Conservation (phyloP, 257 asterid species). For the Nicotiana undulata region DNA sequence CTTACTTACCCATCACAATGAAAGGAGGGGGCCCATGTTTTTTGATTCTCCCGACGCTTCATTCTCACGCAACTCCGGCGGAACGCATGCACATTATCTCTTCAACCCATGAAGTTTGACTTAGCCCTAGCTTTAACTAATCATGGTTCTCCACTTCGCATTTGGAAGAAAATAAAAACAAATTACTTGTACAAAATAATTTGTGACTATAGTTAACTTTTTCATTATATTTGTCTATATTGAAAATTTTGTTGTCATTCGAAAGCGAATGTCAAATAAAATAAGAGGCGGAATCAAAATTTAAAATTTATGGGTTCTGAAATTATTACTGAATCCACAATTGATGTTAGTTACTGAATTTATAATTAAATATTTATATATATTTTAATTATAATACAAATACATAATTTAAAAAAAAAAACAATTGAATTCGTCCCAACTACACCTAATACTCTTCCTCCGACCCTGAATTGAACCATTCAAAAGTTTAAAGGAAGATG, state of each 20-base stretch:
- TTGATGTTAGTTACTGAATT: too few relatives aligned
- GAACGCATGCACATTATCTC: background rate
- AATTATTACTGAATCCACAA: too few relatives aligned
- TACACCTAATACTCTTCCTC: too few relatives aligned
- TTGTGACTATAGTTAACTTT: background rate
- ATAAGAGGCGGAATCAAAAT: too few relatives aligned
- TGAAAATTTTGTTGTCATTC: background rate
- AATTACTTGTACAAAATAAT: background rate
- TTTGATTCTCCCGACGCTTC: constrained; percentile 11
- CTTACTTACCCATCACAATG: background rate
- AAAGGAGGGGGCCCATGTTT: background rate
- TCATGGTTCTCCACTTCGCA: background rate
- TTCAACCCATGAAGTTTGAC: background rate
- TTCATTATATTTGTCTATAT: background rate
- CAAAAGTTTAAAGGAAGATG: background rate
- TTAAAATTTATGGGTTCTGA: too few relatives aligned
- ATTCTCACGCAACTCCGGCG: constrained; percentile 17
- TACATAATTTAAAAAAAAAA: too few relatives aligned
- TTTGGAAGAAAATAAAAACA: background rate
- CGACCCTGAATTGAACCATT: background rate
- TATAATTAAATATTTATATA: too few relatives aligned
- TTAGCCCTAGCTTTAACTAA: background rate
- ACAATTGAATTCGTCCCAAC: too few relatives aligned
- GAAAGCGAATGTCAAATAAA: background rate
- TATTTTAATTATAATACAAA: too few relatives aligned